These are phyloP conservation scores for Agrocybe praecox DNA, from an alignment of 768 basidiomycete species.

Conservation along the genomic window DNA sequence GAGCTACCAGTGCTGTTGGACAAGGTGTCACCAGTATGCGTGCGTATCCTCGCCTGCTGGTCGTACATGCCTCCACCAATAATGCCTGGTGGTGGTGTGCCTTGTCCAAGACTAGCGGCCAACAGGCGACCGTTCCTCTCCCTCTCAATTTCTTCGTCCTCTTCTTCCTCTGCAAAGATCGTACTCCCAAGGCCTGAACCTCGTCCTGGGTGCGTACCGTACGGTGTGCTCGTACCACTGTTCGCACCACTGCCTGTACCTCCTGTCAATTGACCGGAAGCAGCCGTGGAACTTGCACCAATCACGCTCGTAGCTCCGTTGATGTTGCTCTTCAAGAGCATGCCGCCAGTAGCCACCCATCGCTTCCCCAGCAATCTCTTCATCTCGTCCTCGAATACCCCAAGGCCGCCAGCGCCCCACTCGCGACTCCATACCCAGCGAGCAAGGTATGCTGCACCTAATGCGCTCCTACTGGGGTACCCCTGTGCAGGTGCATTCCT, in stretches of 20 bases:
- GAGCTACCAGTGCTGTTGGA: slow-evolving; percentile 34
- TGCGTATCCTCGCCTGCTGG: slow-evolving; percentile 44
- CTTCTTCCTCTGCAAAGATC: slow-evolving; percentile 72
- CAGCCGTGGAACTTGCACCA: background rate
- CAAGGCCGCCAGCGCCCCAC: slow-evolving; percentile 47
- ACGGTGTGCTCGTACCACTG: slow-evolving; percentile 73
- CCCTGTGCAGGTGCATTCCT: slow-evolving; percentile 74
- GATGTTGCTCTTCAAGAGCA: slow-evolving; percentile 60
- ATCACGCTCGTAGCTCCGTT: slow-evolving; percentile 37
- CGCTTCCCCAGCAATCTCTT: slow-evolving; percentile 69
- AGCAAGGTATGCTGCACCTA: slow-evolving; percentile 80
- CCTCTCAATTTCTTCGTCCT: slow-evolving; percentile 68
- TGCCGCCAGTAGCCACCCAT: slow-evolving; percentile 70
- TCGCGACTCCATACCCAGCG: slow-evolving; percentile 87
- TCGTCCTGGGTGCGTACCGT: slow-evolving; percentile 46
- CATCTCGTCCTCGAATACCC: slow-evolving; percentile 82
- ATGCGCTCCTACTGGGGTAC: slow-evolving; percentile 67
- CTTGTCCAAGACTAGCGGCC: slow-evolving; percentile 1
- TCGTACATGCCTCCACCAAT: slow-evolving; percentile 25
- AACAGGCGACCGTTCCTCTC: slow-evolving; percentile 38
- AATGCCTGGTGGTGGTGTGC: slow-evolving; percentile 4
- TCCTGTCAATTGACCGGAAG: slow-evolving; percentile 3
- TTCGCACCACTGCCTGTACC: slow-evolving; percentile 50
- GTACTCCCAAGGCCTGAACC: slow-evolving; percentile 51
- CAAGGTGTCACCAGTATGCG: slow-evolving; percentile 50